phyloP scores from a whole-genome alignment of 108 stramenopile genomes.

The Nitzschia sp. region DNA sequence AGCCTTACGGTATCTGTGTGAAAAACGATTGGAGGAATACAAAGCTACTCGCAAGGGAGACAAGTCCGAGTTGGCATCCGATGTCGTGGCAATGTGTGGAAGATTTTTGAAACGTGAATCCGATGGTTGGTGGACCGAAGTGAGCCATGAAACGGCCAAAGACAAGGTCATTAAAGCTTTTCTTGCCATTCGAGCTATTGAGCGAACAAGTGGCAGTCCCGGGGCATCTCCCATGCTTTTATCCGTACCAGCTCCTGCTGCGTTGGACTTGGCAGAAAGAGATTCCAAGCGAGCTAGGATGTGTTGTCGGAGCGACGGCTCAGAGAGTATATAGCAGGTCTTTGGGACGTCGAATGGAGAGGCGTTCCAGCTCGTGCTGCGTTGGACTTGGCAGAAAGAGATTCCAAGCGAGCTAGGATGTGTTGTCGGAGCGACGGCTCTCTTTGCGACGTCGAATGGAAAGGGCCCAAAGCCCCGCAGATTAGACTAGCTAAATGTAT shows the following conservation, averaged over 20 bases:
- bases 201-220: neutral
- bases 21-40: neutral
- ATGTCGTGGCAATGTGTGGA: neutral
- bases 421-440: neutral
- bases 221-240: neutral
- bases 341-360: too few species aligned
- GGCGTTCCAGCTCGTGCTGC: neutral
- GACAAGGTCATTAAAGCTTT: conserved; percentile 17
- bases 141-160: neutral
- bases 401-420: neutral
- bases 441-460: too few species aligned
- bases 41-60: neutral
- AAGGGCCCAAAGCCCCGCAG: too few species aligned
- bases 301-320: neutral
- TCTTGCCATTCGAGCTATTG: neutral
- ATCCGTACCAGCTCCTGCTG: neutral
- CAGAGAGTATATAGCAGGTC: too few species aligned
- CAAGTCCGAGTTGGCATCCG: neutral
- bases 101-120: conserved; percentile 18
- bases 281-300: neutral
- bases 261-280: neutral
- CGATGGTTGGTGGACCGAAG: conserved; percentile 12
- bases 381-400: neutral
- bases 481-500: too few species aligned
- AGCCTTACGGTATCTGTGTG: neutral